Evolutionary conservation across 306 rosid species (phyloP).

Genomic region (Vigna unguiculata): DNA sequence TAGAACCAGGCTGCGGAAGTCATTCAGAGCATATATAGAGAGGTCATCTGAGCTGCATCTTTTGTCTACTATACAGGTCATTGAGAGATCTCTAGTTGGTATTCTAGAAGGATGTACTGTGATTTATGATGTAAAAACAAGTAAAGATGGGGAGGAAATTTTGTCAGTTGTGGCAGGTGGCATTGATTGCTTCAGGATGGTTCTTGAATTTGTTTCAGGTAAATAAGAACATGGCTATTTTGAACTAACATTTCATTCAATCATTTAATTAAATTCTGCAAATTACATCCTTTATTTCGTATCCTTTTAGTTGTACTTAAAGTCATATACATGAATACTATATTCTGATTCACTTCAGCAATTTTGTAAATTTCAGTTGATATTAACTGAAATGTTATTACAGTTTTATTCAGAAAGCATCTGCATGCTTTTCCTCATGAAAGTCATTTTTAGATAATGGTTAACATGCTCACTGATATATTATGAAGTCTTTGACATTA

Average conservation of each 20-base stretch:
- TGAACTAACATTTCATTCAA: conserved; percentile 22
- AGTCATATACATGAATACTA: not conserved
- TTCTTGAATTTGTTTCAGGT: conserved; percentile 91
- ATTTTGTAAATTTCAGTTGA: conserved; percentile 14
- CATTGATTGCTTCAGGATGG: conserved; percentile 82
- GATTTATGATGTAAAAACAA: conserved; percentile 65
- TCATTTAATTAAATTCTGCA: conserved; percentile 34
- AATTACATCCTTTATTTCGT: conserved; percentile 26
- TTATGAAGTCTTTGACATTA: not conserved
- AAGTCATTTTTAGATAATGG: conserved; percentile 13
- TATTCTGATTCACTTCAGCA: conserved; percentile 26
- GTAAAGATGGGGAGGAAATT: conserved; percentile 68
- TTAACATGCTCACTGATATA: not conserved
- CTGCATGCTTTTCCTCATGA: conserved; percentile 9
- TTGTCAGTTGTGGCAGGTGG: conserved; percentile 81
- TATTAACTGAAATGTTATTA: conserved; percentile 14
- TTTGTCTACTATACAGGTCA: conserved; percentile 70
- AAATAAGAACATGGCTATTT: conserved; percentile 40
- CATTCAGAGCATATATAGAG: conserved; percentile 72
- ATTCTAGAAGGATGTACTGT: conserved; percentile 59
- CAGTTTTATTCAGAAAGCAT: conserved; percentile 9
- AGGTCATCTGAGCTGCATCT: conserved; percentile 74
- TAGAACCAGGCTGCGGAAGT: conserved; percentile 45
- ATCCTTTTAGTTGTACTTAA: not conserved
- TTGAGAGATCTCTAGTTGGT: conserved; percentile 87